phyloP scores from a whole-genome alignment of 75 land plant species.

The Chamaecyparis obtusa region DNA sequence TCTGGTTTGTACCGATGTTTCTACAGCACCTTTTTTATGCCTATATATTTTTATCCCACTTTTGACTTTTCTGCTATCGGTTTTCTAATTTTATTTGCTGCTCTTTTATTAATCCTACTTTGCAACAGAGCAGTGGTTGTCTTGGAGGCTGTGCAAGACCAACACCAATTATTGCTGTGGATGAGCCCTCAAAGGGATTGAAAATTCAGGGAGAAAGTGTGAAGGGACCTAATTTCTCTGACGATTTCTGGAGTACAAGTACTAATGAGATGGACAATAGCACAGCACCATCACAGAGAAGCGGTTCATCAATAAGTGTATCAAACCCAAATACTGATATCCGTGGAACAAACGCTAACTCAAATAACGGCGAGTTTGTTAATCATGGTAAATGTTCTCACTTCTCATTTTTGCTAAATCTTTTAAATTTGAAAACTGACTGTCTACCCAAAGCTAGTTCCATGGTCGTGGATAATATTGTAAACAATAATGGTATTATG shows the following conservation, averaged over 20 bases:
- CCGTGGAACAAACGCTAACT: constrained; percentile 14
- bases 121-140: constrained; percentile 95
- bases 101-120: constrained; percentile 25
- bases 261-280: constrained; percentile 87
- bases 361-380: constrained; percentile 42
- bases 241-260: constrained; percentile 78
- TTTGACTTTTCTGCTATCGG: neutral
- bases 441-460: neutral
- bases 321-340: constrained; percentile 23
- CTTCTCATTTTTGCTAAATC: neutral
- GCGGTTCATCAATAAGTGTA: constrained; percentile 59
- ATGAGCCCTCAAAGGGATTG: constrained; percentile 54
- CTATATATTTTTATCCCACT: neutral
- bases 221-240: constrained; percentile 42
- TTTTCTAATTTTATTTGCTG: neutral
- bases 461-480: neutral
- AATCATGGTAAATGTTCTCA: constrained; percentile 40
- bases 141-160: constrained; percentile 78
- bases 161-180: constrained; percentile 45
- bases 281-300: constrained; percentile 66
- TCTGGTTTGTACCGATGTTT: neutral
- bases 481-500: neutral
- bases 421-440: neutral
- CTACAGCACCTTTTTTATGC: neutral
- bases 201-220: constrained; percentile 47